These are phyloP conservation scores for Ascochyta pisi DNA, from an alignment of 2,329 filamentous ascomycete species.

Conservation along the genomic window DNA sequence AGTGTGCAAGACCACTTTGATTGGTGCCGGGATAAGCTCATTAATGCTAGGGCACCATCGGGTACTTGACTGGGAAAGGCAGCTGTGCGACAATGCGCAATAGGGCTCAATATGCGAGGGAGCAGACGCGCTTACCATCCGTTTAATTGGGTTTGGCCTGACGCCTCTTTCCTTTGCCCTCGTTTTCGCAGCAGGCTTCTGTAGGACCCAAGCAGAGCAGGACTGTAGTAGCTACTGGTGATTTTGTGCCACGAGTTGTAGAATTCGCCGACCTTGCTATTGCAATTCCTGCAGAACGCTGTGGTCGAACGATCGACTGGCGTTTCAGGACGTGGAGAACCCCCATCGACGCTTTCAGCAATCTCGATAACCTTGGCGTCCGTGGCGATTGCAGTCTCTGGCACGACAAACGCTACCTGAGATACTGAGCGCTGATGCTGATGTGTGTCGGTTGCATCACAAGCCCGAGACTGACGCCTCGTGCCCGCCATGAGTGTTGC, in stretches of 20 bases:
- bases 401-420: constrained; percentile 13
- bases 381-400: constrained; percentile 8
- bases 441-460: constrained; percentile 23
- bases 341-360: constrained; percentile 21
- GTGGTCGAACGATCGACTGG: constrained; percentile 31
- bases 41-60: constrained; percentile 40
- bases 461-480: constrained; percentile 29
- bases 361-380: constrained; percentile 13
- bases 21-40: constrained; percentile 44
- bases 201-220: constrained; percentile 45
- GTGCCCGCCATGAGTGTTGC: constrained; percentile 31
- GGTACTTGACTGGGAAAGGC: constrained; percentile 36
- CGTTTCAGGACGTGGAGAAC: constrained; percentile 19
- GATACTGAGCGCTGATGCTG: constrained; percentile 20
- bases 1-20: constrained; percentile 30
- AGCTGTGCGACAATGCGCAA: constrained; percentile 36
- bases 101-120: constrained; percentile 25
- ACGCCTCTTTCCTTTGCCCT: constrained; percentile 39
- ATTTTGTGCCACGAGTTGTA: constrained; percentile 48
- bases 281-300: constrained; percentile 42
- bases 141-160: constrained; percentile 40
- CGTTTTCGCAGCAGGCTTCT: constrained; percentile 32
- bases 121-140: constrained; percentile 47
- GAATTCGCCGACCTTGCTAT: constrained; percentile 41
- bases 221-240: constrained; percentile 46